phyloP scores from a whole-genome alignment of 2,329 filamentous ascomycete species.

The Podosphaera xanthii region DNA sequence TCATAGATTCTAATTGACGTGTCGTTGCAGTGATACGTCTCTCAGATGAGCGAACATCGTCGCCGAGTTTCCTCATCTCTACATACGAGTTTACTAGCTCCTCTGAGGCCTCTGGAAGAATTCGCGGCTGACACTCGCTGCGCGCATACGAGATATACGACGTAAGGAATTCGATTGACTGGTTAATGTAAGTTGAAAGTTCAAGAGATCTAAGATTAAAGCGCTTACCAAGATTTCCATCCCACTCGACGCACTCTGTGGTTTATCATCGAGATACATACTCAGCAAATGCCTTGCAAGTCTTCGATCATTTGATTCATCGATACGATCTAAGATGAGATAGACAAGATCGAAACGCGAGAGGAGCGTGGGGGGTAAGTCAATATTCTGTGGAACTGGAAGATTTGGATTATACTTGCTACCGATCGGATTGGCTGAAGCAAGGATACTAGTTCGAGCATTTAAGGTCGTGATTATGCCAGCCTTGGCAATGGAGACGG shows the following conservation, averaged over 20 bases:
- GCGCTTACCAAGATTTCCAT: constrained; percentile 56
- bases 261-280: constrained; percentile 91
- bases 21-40: constrained; percentile 96
- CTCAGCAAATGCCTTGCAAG: constrained; percentile 87
- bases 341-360: constrained; percentile 96
- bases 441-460: constrained; percentile 83
- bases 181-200: constrained; percentile 11
- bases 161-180: constrained; percentile 89
- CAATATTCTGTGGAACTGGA: constrained; percentile 96
- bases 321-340: constrained; percentile 83
- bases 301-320: constrained; percentile 73
- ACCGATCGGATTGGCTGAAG: constrained; percentile 89
- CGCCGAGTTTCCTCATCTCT: constrained; percentile 81
- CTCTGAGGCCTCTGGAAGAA: constrained; percentile 58
- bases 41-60: constrained; percentile 67
- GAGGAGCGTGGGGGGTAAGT: constrained; percentile 80
- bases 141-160: constrained; percentile 94
- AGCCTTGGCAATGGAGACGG: constrained; percentile 67
- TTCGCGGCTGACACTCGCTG: constrained; percentile 57
- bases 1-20: constrained; percentile 93
- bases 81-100: constrained; percentile 77
- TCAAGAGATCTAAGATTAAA: neutral
- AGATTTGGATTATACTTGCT: constrained; percentile 95
- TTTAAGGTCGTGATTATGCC: constrained; percentile 95
- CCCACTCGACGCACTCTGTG: constrained; percentile 52